These are phyloP conservation scores for Backusella sp. DNA, from an alignment of 192 early-diverging fungal genomes.

Conservation along the genomic window DNA sequence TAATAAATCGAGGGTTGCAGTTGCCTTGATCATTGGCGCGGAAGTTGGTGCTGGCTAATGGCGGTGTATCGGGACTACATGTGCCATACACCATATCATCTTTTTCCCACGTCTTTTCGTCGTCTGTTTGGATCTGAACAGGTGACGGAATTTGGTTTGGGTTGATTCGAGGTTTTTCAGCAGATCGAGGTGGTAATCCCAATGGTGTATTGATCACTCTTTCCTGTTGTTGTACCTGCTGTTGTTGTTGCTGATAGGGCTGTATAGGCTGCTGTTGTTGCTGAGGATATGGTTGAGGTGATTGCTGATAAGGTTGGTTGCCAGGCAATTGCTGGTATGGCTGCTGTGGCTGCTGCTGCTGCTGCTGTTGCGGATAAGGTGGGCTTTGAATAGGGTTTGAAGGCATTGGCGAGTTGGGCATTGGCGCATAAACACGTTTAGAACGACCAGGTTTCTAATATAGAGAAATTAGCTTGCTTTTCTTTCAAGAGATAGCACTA, in stretches of 20 bases:
- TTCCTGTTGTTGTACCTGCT: constrained; percentile 30
- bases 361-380: constrained; percentile 12
- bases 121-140: constrained; percentile 72
- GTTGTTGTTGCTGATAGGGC: constrained; percentile 25
- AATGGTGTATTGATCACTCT: constrained; percentile 32
- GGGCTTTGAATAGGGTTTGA: background rate
- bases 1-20: constrained; percentile 87
- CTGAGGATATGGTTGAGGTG: constrained; percentile 13
- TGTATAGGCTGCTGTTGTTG: constrained; percentile 14
- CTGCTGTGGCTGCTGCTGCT: constrained; percentile 24
- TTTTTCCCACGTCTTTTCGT: constrained; percentile 34
- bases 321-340: constrained; percentile 15
- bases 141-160: constrained; percentile 95
- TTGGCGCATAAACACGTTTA: constrained; percentile 21
- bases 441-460: constrained; percentile 18
- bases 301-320: background rate
- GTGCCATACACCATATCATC: constrained; percentile 60
- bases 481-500: background rate
- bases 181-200: constrained; percentile 31
- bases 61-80: constrained; percentile 63
- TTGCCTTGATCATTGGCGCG: constrained; percentile 90
- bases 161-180: constrained; percentile 73
- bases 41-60: constrained; percentile 80
- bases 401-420: background rate
- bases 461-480: background rate